Conservation (phyloP, 179 eudicot genomes). For the Beta macrorhiza region DNA sequence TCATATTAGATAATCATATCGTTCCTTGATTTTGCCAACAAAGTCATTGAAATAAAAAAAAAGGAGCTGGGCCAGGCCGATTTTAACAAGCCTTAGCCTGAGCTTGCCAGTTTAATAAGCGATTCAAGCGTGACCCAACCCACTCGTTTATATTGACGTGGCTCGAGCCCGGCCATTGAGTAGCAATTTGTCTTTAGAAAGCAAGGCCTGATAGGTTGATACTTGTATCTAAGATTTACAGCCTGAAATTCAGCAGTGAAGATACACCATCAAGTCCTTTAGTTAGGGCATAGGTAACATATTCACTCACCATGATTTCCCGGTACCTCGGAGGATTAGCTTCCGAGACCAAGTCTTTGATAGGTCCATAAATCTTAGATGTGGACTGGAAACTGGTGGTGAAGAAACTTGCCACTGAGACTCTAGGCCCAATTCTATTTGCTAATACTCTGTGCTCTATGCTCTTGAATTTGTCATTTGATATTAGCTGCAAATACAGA, state of each 20-base stretch:
- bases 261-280: conserved; percentile 32
- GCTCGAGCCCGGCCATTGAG: no score
- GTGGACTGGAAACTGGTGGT: conserved; percentile 29
- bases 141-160: no score
- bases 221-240: background rate
- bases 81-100: no score
- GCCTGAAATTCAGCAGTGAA: conserved; percentile 15
- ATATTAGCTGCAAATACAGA: conserved; percentile 36
- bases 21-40: no score
- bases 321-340: conserved; percentile 43
- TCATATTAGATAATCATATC: no score
- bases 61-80: no score
- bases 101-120: no score
- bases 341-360: conserved; percentile 50
- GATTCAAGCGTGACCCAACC: no score
- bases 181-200: no score
- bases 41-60: no score
- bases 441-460: conserved; percentile 47
- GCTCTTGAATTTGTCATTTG: conserved; percentile 57
- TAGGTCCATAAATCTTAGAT: conserved; percentile 43
- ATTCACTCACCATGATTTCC: conserved; percentile 37
- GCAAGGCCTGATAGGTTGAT: no score
- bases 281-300: background rate
- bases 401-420: conserved; percentile 56
- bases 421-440: conserved; percentile 42